phyloP scores from a whole-genome alignment of 768 basidiomycete genomes.

The Suillus decipiens region DNA sequence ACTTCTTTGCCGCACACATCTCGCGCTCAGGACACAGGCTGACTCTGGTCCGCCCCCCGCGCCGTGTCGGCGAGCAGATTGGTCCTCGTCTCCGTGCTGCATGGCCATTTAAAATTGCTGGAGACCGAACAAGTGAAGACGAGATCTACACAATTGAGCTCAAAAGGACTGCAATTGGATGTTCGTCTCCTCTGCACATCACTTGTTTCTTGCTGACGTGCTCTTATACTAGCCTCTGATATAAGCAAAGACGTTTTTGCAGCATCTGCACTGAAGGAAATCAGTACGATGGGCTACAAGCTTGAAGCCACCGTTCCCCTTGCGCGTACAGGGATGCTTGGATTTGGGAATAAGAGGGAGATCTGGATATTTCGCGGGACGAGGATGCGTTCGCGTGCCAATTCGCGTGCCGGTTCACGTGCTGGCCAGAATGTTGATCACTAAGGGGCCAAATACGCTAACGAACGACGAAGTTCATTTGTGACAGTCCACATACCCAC shows the following conservation, averaged over 20 bases:
- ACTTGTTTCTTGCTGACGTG: slow-evolving; percentile 7
- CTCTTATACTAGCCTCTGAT: slow-evolving; percentile 35
- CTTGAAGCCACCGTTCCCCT: slow-evolving; percentile 71
- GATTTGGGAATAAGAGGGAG: slow-evolving; percentile 50
- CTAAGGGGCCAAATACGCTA: background rate
- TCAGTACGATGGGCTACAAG: slow-evolving; percentile 56
- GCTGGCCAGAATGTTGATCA: slow-evolving; percentile 1
- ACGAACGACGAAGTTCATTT: background rate
- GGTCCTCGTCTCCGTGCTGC: slow-evolving; percentile 39
- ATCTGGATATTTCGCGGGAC: slow-evolving; percentile 63
- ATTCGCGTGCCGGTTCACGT: slow-evolving; percentile 25
- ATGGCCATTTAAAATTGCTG: slow-evolving; percentile 44
- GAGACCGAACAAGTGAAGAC: slow-evolving; percentile 47
- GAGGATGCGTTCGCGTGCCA: slow-evolving; percentile 29
- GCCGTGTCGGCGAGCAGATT: slow-evolving; percentile 38
- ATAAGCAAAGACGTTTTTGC: slow-evolving; percentile 57
- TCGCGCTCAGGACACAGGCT: slow-evolving; percentile 61
- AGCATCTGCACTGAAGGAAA: slow-evolving; percentile 62
- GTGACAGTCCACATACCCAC: background rate
- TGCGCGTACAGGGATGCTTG: slow-evolving; percentile 40
- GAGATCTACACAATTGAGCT: slow-evolving; percentile 58
- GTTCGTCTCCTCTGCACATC: slow-evolving; percentile 17
- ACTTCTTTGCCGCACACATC: slow-evolving; percentile 68
- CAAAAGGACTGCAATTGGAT: slow-evolving; percentile 42
- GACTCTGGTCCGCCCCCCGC: slow-evolving; percentile 44